Percentiles rank a stretch among this genome's conserved stretches.
Evolutionary conservation across 371 early-diverging fungal species (phyloP).

Genomic region (Phascolomyces articulosus): DNA sequence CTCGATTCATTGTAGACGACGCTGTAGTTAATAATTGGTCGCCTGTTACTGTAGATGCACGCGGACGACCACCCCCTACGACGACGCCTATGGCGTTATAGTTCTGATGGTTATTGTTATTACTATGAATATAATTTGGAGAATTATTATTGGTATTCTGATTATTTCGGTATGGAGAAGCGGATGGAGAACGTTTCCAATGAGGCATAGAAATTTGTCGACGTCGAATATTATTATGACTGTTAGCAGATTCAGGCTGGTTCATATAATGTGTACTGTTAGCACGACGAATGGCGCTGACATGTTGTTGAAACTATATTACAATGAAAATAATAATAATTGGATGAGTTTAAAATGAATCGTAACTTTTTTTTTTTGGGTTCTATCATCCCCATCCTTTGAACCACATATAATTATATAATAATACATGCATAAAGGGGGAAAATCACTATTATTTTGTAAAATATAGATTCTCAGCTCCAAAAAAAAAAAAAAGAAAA

Average conservation of each 20-base stretch:
- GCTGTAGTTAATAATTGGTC: slow-evolving; percentile 13
- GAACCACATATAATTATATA: too few relatives aligned
- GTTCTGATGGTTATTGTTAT: neutral
- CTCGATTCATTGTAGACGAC: neutral
- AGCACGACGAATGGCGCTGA: slow-evolving; percentile 31
- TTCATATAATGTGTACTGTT: slow-evolving; percentile 19
- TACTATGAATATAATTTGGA: too few relatives aligned
- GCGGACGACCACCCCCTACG: slow-evolving; percentile 20
- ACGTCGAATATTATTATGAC: slow-evolving; percentile 1
- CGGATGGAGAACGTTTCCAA: slow-evolving; percentile 17
- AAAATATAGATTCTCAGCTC: too few relatives aligned
- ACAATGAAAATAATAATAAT: neutral
- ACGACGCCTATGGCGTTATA: neutral
- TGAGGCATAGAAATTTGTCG: slow-evolving; percentile 40
- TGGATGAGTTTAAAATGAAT: slow-evolving; percentile 15
- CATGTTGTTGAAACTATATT: slow-evolving; percentile 40
- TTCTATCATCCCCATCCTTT: too few relatives aligned
- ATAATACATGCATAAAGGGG: too few relatives aligned
- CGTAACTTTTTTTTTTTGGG: too few relatives aligned
- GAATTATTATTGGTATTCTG: too few relatives aligned
- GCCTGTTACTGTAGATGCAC: slow-evolving; percentile 38
- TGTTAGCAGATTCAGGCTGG: neutral
- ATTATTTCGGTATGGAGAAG: neutral
- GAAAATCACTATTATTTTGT: too few relatives aligned
- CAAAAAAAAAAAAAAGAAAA: too few relatives aligned